Base-by-base conservation (phyloP, 2,329 filamentous ascomycete genomes). In the Trichophyton mentagrophytes region DNA sequence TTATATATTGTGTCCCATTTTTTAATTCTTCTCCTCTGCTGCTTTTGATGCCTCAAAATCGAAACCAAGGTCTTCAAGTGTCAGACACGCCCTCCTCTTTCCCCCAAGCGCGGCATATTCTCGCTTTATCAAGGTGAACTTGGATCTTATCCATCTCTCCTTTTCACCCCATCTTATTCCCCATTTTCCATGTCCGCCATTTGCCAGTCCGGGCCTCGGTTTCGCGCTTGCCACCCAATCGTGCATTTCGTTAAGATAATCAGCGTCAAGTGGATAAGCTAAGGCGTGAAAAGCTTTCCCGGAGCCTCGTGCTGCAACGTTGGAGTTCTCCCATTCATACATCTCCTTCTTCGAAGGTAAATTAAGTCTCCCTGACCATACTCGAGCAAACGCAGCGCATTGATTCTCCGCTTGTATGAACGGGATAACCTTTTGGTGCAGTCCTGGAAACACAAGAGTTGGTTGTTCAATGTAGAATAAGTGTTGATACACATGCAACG, bases 371-470 rank as follows among this genome's bases (percentile, higher is more conserved):
- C 88, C 87, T 0, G 89, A 83, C 82, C 89, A 95, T 0, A 91
- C 81, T 0, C 89, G 83, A 1, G 90, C 84, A 53, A 95, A 79
- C 0, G 89, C 82, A 0, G 90, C 87, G 0, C 85, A 84, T 72
- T 96, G 91, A 4, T 83, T 84, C 74, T 96, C 90, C 0, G 85
- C 81, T 0, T 93, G 68, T 0, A 89, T 86, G 70, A 95, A 95
- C 0, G 92, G 92, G n/a, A 95, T 87, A n/a, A 93, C 83, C 66
- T 87, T 87, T 69, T 90, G 86, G 15, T 88, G 85, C 44, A 96
- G 77, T 0, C 82, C 84, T 0, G 88, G 79, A 69, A 96, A 91
- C 0, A 83, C 86, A 1, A 97, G 77, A 0, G 89, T 93, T 0
- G 91, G 90, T 63, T 89, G 82, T 0, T 82, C 77, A 2, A 86